These are phyloP conservation scores for Carex scoparia DNA, from an alignment of 176 grass and related monocot genomes.

Conservation along the genomic window DNA sequence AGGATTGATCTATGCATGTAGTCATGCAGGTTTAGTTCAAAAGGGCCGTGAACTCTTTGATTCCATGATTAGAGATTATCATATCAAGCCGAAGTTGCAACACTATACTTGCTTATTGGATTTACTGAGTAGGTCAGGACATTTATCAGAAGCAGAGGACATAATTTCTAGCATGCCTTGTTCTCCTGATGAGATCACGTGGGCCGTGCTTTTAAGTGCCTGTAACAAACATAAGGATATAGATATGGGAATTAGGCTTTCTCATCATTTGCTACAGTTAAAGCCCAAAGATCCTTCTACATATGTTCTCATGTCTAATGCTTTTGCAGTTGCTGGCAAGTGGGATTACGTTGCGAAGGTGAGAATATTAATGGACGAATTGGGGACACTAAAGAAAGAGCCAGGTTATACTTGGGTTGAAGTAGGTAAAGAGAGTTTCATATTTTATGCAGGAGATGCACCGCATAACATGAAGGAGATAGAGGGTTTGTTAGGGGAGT, in stretches of 20 bases:
- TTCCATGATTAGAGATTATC: slow-evolving; percentile 58
- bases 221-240: slow-evolving; percentile 73
- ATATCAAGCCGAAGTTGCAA: slow-evolving; percentile 58
- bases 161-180: slow-evolving; percentile 62
- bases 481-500: slow-evolving; percentile 43
- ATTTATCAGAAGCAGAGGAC: slow-evolving; percentile 72
- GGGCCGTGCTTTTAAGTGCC: slow-evolving; percentile 61
- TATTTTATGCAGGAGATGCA: slow-evolving; percentile 63
- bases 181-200: slow-evolving; percentile 64
- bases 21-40: slow-evolving; percentile 80
- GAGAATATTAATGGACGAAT: slow-evolving; percentile 52
- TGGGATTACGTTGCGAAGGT: slow-evolving; percentile 63
- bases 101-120: slow-evolving; percentile 90
- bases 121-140: slow-evolving; percentile 73
- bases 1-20: slow-evolving; percentile 86
- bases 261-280: slow-evolving; percentile 51
- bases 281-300: slow-evolving; percentile 70
- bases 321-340: slow-evolving; percentile 58
- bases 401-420: slow-evolving; percentile 77
- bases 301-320: slow-evolving; percentile 81
- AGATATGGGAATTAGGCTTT: slow-evolving; percentile 57
- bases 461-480: slow-evolving; percentile 58
- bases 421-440: slow-evolving; percentile 45
- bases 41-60: slow-evolving; percentile 68
- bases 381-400: slow-evolving; percentile 47